Conservation (phyloP, 2,329 filamentous ascomycete genomes). For the Thielaviopsis euricoi region DNA sequence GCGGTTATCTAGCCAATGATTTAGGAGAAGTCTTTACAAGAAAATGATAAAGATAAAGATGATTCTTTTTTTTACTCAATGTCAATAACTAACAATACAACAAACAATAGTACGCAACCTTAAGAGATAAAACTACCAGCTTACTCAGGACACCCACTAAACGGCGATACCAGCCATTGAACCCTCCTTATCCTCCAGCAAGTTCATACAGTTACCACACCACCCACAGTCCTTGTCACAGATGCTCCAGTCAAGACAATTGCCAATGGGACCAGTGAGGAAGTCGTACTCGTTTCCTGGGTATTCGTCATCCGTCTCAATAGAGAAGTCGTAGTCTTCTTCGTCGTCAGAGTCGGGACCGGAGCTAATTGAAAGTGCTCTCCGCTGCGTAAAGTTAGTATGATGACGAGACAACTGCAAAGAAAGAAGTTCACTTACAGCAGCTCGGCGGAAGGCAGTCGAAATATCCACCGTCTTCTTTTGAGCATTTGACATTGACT, state of each 20-base stretch:
- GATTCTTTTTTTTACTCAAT: no score
- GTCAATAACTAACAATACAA: background rate
- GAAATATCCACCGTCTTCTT: background rate
- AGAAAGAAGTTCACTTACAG: background rate
- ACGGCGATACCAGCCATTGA: background rate
- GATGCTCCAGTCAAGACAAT: background rate
- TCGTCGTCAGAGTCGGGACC: background rate
- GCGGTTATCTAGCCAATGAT: background rate
- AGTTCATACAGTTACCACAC: background rate
- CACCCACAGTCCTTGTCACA: background rate
- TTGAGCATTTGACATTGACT: background rate
- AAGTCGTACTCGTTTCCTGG: background rate
- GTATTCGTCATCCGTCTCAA: background rate
- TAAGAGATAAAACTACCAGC: background rate
- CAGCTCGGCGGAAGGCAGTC: background rate
- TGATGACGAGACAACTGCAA: background rate
- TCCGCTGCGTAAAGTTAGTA: background rate
- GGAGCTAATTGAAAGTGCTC: background rate
- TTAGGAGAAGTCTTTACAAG: background rate
- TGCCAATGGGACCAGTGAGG: background rate
- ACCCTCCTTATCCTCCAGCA: background rate
- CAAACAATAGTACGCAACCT: background rate
- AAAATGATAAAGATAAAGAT: no score
- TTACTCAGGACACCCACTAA: background rate
- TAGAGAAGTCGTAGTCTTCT: background rate